phyloP scores from a whole-genome alignment of 2,329 filamentous ascomycete species.

The Pseudocercospora fijiensis region DNA sequence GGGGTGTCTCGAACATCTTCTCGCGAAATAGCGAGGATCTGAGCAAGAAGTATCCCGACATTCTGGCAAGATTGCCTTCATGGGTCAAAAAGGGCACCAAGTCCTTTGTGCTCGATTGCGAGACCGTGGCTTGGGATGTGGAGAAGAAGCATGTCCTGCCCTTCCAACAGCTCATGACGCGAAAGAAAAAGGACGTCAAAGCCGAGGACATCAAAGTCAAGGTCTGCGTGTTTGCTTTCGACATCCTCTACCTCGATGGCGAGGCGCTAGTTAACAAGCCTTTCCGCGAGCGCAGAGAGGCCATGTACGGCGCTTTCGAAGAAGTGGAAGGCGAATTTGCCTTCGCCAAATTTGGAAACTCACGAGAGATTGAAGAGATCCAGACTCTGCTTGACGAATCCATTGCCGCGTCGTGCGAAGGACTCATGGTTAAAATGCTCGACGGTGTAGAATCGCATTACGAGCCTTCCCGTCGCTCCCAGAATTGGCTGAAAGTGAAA shows the following conservation, averaged over 20 bases:
- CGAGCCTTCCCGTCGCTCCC: constrained; percentile 90
- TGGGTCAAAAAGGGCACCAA: constrained; percentile 90
- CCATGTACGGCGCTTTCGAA: constrained; percentile 70
- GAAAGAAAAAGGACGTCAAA: constrained; percentile 96
- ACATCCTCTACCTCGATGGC: constrained; percentile 89
- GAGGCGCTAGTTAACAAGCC: constrained; percentile 83
- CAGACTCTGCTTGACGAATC: constrained; percentile 89
- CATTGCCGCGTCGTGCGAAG: constrained; percentile 93
- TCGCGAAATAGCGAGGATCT: constrained; percentile 96
- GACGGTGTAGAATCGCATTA: constrained; percentile 91
- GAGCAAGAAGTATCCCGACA: constrained; percentile 96
- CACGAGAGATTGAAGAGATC: constrained; percentile 88
- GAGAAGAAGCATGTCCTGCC: constrained; percentile 91
- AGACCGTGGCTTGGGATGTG: constrained; percentile 97
- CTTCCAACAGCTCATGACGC: constrained; percentile 97
- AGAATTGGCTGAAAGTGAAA: constrained; percentile 98
- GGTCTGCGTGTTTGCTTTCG: constrained; percentile 96
- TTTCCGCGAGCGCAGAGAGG: constrained; percentile 76
- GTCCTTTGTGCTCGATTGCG: constrained; percentile 97
- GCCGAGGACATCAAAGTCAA: constrained; percentile 94
- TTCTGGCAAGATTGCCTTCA: constrained; percentile 77
- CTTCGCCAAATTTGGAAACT: constrained; percentile 83
- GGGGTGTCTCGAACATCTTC: constrained; percentile 87
- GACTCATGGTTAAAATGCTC: constrained; percentile 99
- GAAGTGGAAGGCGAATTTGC: constrained; percentile 86